Base-by-base conservation (phyloP, 192 early-diverging fungal genomes). In the Coemansia sp. region DNA sequence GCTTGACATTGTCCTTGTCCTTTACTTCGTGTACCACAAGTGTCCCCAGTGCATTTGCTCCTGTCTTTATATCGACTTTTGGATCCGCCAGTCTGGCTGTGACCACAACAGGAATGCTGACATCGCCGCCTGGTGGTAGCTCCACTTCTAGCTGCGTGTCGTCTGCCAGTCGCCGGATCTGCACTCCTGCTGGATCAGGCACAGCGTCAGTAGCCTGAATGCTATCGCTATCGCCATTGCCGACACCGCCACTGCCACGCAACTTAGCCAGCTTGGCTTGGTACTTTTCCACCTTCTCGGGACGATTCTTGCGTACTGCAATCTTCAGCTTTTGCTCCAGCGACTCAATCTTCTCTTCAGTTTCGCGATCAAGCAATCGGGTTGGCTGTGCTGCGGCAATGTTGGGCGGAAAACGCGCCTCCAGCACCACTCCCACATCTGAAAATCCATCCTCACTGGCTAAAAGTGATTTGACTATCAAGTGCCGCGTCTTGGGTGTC, bases 261-360 rank as follows among this genome's bases (percentile, higher is more conserved):
- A 95, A 81, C 65, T 89, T 88, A 27, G 87, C 84, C 18, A 96
- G 69, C 61, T 93, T 90, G 49, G 85, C 87, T 14, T 81, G 62
- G 48, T 94, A 86, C 67, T 96, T 96, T 43, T 87, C 85, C 0
- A 92, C 85, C 70, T 99, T 99, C 16, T 97, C 95, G 3, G 83
- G 80, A 4, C 86, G 85, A 14, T 90, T 90, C 73, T 99, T 99
- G 37, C 94, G 84, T 47, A 82, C 85, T 0, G 94, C 94, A 69
- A 99, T 99, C 81, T 99, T 99, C 49, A 97, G 81, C 71, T 98
- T 99, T 62, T 98, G 97, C 78, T 99, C 94, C 65, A 98, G 69
- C 58, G 88, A 84, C 83, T 99, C 97, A 50, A 99, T 93, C 71
- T 95, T 89, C 74, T 98, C 95, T 85, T 96, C 93, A 52, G 89